phyloP scores from a whole-genome alignment of 768 basidiomycete species.

The Botryobasidium botryosum region DNA sequence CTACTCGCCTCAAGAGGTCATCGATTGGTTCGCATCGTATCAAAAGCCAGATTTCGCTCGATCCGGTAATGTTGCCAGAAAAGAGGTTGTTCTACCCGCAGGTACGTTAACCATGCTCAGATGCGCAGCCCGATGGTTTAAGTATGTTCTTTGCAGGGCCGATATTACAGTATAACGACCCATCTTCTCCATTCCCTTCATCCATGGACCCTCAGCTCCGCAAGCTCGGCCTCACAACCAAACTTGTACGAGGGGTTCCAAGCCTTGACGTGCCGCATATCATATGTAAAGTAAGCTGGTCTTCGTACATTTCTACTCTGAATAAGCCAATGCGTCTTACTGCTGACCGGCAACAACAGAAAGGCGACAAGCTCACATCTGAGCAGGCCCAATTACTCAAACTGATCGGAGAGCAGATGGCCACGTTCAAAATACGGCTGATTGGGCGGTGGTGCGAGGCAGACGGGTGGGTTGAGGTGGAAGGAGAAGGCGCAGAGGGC shows the following conservation, averaged over 20 bases:
- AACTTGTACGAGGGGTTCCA: slow-evolving; percentile 75
- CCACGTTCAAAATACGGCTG: slow-evolving; percentile 58
- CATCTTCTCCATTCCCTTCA: slow-evolving; percentile 83
- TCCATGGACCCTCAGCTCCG: slow-evolving; percentile 95
- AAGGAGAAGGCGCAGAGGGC: slow-evolving; percentile 3
- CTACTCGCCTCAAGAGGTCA: slow-evolving; percentile 74
- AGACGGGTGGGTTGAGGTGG: slow-evolving; percentile 42
- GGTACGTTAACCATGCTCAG: slow-evolving; percentile 16
- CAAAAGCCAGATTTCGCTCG: slow-evolving; percentile 83
- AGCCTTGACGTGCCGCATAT: slow-evolving; percentile 63
- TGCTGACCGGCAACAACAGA: no score
- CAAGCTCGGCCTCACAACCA: slow-evolving; percentile 74
- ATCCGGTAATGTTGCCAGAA: slow-evolving; percentile 60
- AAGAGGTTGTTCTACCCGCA: slow-evolving; percentile 55
- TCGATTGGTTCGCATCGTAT: slow-evolving; percentile 89
- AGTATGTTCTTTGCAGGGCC: slow-evolving; percentile 50
- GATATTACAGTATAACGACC: slow-evolving; percentile 49
- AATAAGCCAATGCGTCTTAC: no score
- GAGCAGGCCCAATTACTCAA: slow-evolving; percentile 81
- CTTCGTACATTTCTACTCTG: no score
- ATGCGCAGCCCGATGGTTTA: not conserved
- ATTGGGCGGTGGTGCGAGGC: slow-evolving; percentile 51
- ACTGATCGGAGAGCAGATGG: slow-evolving; percentile 79
- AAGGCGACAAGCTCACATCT: slow-evolving; percentile 59
- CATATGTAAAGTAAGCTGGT: slow-evolving; percentile 41